Base-by-base conservation (phyloP, 148 eudicot genomes). In the Rhododendron griersonianum region DNA sequence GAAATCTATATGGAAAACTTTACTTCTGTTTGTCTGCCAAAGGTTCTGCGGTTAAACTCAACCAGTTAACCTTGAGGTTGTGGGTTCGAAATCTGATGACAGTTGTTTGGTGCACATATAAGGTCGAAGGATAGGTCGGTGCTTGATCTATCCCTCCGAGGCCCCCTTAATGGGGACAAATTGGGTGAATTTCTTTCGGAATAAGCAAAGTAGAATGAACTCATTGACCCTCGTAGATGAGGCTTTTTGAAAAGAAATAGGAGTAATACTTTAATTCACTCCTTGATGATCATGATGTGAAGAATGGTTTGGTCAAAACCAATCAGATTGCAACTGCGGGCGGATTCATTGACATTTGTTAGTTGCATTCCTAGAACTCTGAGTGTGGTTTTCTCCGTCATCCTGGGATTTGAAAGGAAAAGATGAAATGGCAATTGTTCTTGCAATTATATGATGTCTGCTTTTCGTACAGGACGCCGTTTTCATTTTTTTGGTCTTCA, bases 321-420 rank as follows among this genome's bases (percentile, higher is more conserved):
- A 8, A 67, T 67, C 74, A 25, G 74, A 67, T 67, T 67, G 51
- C 48, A 11, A 25, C 28, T 47, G 11, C 11, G 25, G 8, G 11
- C 3, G 25, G 8, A 41, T 19, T 21, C 80, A 7, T 30, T 75
- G 7, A 57, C 47, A 7, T 57, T 16, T 41, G 50, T 65, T 45
- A 7, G 15, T 83, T 83, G 39, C 85, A 45, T 83, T 9, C 77
- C 28, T 50, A 41, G 50, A 41, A 83, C 77, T 84, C 61, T 47
- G 85, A 33, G 35, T 73, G 30, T 33, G 65, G 15, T 50, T 30
- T 53, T 84, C 50, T 37, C 10, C 8, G 11, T 35, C 45, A 28
- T 59, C 78, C 61, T 7, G 44, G 61, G 79, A 83, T 48, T 83
- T 71, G 18, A 23, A 71, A 71, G 30, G 65, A 76, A 47, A 41